Evolutionary conservation across 192 early-diverging fungal species (phyloP).

Genomic region (Backusella tarrabulga): DNA sequence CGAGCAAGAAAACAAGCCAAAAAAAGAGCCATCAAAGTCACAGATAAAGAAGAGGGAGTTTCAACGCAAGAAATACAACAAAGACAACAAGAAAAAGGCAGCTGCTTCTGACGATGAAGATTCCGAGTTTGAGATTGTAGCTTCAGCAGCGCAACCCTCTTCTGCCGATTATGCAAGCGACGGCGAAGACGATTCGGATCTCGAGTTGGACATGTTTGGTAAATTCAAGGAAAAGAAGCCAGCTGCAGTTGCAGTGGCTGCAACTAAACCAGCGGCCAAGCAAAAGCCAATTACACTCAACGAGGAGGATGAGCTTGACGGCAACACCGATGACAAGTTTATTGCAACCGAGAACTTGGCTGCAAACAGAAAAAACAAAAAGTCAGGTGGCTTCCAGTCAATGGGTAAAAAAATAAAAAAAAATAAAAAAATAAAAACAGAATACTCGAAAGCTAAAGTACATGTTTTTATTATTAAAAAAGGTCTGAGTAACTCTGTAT

Average conservation of each 20-base stretch:
- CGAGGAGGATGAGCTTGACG: conserved; percentile 5
- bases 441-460: neutral
- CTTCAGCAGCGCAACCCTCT: neutral
- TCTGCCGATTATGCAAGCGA: neutral
- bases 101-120: conserved; percentile 23
- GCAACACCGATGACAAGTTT: conserved; percentile 31
- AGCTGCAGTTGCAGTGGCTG: conserved; percentile 5
- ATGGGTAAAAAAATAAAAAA: conserved; percentile 61
- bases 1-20: neutral
- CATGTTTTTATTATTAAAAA: neutral
- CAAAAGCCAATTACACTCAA: conserved; percentile 14
- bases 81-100: conserved; percentile 20
- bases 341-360: conserved; percentile 52
- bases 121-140: conserved; percentile 41
- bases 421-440: too few relatives aligned
- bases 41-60: conserved; percentile 28
- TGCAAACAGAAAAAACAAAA: conserved; percentile 90
- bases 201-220: conserved; percentile 37
- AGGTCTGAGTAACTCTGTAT: conserved; percentile 80
- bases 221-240: neutral
- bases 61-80: conserved; percentile 32
- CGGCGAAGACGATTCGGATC: conserved; percentile 18
- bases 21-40: conserved; percentile 8
- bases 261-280: neutral
- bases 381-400: conserved; percentile 97